Base-by-base conservation (phyloP, 495 filamentous ascomycete genomes). In the Sordaria brevicollis region DNA sequence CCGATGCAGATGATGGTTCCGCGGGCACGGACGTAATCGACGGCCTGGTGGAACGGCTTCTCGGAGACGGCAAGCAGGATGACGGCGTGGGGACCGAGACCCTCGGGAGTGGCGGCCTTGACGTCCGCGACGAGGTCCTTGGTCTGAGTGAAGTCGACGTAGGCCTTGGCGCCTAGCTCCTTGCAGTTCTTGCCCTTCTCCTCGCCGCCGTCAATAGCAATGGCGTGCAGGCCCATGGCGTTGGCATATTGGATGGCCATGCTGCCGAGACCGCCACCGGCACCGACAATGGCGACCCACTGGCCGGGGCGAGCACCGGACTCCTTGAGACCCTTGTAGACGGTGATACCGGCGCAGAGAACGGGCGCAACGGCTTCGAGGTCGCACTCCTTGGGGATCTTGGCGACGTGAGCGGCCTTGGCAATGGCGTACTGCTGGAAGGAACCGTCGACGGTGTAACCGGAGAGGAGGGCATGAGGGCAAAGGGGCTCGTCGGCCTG, bases 381-480 rank as follows among this genome's bases (percentile, higher is more conserved):
- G 65, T 88, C 82, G 65, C 90, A 82, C 4, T 89, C 85, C 74
- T 94, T 90, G 43, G 91, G 91, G 68, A 97, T 88, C 65, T 89
- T 87, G 17, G 92, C 91, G 5, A 93, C 88, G 77, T 96, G 90
- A 17, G 89, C 86, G 3, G 93, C 93, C 79, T 96, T 96, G 67
- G 86, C 94, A 74, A 97, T 88, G 79, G 86, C 86, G 81, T 97
- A 97, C 82, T 97, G 89, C 82, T 97, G 93, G 87, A 97, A 97
- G 67, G 88, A 88, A 66, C 94, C 94, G 79, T 97, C 92, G 68
- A 96, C 93, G 3, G 92, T 95, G 82, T 97, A 96, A 43, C 93
- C 93, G 3, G 92, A 94, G 37, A 96, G 87, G 35, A 85, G 76
- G 21, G 91, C 88, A 41, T 90, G 74, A 1, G 85, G 76, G 83